Conservation (phyloP, 225 moss, liverwort and hornwort species). For the Pseudoscleropodium purum region DNA sequence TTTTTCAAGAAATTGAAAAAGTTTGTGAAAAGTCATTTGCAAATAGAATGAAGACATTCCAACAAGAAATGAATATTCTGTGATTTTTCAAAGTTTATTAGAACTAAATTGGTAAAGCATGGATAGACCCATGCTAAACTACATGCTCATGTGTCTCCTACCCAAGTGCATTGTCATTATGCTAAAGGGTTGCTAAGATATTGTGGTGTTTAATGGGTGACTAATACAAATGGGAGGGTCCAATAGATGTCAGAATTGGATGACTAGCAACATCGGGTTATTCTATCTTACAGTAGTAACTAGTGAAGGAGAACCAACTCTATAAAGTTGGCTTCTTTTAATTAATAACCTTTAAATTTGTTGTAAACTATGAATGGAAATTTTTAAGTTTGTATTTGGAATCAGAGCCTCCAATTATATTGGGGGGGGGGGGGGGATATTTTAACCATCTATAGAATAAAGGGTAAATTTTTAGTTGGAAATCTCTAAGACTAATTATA, state of each 20-base stretch:
- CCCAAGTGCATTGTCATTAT: not conserved
- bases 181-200: not conserved
- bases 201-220: not conserved
- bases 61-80: not conserved
- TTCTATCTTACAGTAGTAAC: not conserved
- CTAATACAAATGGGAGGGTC: accelerated
- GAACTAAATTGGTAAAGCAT: not conserved
- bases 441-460: not conserved
- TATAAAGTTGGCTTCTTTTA: accelerated
- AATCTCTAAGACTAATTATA: not conserved
- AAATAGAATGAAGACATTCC: not conserved
- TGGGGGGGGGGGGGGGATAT: accelerated
- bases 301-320: not conserved
- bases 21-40: too few relatives aligned
- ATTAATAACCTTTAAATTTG: accelerated
- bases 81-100: not conserved
- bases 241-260: accelerated
- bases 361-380: accelerated
- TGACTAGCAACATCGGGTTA: accelerated
- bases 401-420: not conserved
- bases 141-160: not conserved
- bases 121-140: not conserved
- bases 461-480: accelerated
- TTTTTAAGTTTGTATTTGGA: not conserved
- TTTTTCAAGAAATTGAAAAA: too few relatives aligned